Evolutionary conservation across 1,284 basidiomycete genomes (phyloP).

Genomic region (Prillingera fragicola): DNA sequence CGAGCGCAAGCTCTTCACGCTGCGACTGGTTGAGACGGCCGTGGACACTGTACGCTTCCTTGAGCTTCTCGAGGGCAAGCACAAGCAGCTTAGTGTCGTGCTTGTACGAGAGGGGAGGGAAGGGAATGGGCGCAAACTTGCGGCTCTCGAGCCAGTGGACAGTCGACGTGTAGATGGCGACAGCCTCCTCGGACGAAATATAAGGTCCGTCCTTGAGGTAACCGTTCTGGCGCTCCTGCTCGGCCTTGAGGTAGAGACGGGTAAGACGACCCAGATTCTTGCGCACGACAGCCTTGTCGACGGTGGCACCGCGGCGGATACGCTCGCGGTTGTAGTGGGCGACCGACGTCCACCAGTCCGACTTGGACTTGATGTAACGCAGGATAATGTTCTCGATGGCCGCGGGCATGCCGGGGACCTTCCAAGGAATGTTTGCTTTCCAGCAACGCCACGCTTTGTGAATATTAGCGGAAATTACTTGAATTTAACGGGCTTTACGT

Average conservation of each 20-base stretch:
- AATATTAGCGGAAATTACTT: no score
- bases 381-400: conserved; percentile 99
- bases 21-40: conserved; percentile 93
- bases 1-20: conserved; percentile 88
- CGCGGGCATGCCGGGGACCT: conserved; percentile 57
- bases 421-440: conserved; percentile 85
- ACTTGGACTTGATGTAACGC: conserved; percentile 98
- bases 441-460: conserved; percentile 57
- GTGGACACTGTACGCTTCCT: conserved; percentile 98
- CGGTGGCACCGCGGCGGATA: conserved; percentile 77
- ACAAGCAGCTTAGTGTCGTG: conserved; percentile 95
- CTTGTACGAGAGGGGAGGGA: conserved; percentile 96
- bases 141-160: conserved; percentile 96
- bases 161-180: conserved; percentile 93
- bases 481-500: conserved; percentile 59
- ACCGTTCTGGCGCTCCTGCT: conserved; percentile 93
- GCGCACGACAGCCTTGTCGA: conserved; percentile 86
- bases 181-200: conserved; percentile 93
- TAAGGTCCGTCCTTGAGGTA: conserved; percentile 97
- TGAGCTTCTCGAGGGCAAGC: conserved; percentile 88
- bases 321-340: conserved; percentile 58
- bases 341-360: conserved; percentile 97
- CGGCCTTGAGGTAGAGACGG: conserved; percentile 87
- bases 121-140: conserved; percentile 91
- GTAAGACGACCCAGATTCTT: conserved; percentile 52